Percentiles rank a stretch among this genome's conserved stretches.
Conservation (phyloP, 768 basidiomycete genomes). For the Tulasnella sp. region DNA sequence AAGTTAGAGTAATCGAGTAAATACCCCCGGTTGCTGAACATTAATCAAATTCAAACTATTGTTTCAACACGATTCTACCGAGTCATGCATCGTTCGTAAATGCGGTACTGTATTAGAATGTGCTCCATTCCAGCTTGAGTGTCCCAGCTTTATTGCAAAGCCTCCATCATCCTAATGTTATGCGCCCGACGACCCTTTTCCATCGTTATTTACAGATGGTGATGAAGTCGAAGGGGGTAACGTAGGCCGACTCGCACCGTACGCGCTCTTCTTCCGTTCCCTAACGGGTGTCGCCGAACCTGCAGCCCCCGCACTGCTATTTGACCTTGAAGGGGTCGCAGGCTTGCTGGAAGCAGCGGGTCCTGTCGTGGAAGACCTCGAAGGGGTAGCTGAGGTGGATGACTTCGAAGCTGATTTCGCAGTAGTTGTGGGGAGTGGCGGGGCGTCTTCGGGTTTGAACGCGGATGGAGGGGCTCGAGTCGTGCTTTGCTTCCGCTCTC, state of each 20-base stretch:
- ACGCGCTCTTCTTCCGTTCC: slow-evolving; percentile 14
- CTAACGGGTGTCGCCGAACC: not conserved
- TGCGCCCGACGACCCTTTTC: not conserved
- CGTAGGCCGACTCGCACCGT: not conserved
- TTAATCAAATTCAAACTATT: not conserved
- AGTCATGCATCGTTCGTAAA: not conserved
- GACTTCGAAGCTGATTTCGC: not conserved
- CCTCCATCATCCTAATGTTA: not conserved
- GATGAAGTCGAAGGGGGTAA: not conserved
- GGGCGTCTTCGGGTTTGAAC: not conserved
- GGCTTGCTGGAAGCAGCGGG: not conserved
- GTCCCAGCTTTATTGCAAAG: not conserved
- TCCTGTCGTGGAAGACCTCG: not conserved
- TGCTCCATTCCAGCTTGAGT: not conserved
- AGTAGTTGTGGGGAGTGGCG: not conserved
- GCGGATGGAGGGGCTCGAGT: not conserved
- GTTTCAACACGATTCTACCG: not conserved
- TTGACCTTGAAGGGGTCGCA: not conserved
- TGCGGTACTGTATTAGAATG: not conserved
- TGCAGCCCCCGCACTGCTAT: not conserved
- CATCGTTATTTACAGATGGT: not conserved
- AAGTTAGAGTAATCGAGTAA: too few relatives aligned
- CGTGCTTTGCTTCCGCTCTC: slow-evolving; percentile 8
- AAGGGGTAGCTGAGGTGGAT: not conserved
- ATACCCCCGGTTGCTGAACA: not conserved